Conservation (phyloP, 2,329 filamentous ascomycete species). For the Zasmidium angulare region DNA sequence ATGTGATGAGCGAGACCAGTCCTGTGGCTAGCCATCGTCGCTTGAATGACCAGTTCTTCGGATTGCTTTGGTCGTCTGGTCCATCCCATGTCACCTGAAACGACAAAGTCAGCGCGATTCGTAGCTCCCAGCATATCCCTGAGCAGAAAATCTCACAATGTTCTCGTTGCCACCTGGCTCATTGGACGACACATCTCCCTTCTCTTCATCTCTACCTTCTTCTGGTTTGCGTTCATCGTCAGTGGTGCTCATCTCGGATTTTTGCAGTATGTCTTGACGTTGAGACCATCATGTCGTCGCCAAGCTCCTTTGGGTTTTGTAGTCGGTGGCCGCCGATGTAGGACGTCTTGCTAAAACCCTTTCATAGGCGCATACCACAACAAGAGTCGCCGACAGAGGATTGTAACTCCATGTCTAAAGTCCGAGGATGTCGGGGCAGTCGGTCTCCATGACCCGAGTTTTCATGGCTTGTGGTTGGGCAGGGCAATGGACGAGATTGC, state of each 20-base stretch:
- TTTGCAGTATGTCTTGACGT: not conserved
- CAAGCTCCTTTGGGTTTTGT: not conserved
- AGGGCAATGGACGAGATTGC: not conserved
- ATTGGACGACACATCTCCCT: not conserved
- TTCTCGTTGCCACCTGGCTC: not conserved
- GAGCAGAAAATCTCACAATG: not conserved
- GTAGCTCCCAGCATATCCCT: not conserved
- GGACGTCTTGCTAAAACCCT: not conserved
- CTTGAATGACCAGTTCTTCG: conserved; percentile 44
- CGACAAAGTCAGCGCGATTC: not conserved
- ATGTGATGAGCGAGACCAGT: conserved; percentile 35
- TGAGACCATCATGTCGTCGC: not conserved
- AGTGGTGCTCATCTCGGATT: not conserved
- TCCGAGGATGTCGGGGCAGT: not conserved
- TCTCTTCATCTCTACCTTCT: not conserved
- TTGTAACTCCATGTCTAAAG: not conserved
- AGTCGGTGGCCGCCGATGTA: not conserved
- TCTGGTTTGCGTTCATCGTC: not conserved
- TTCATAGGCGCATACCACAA: not conserved
- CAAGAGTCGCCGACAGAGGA: not conserved
- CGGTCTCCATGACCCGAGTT: not conserved
- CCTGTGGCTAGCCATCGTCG: conserved; percentile 44
- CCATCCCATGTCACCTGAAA: conserved; percentile 43
- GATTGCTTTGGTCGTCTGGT: conserved; percentile 43
- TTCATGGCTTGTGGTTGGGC: not conserved